Evolutionary conservation across 2,329 filamentous ascomycete species (phyloP).

Genomic region (Microthyrium microscopicum): DNA sequence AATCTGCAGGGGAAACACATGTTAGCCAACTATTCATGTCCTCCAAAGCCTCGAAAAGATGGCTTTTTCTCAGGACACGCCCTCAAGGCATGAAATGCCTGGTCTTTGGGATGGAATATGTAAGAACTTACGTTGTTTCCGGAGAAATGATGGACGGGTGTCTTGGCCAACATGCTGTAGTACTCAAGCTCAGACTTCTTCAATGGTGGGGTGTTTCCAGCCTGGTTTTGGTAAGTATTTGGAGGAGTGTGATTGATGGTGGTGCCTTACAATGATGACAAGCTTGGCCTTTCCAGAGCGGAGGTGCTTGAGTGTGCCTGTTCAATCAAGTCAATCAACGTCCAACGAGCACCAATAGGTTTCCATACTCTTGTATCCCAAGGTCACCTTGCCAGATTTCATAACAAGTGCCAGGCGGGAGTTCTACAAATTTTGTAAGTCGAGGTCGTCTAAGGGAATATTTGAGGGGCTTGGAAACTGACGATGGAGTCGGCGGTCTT

Average conservation of each 20-base stretch:
- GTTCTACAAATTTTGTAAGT: too few species aligned
- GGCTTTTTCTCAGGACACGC: slow-evolving; percentile 83
- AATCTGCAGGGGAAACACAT: slow-evolving; percentile 47
- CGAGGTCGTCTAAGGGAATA: too few species aligned
- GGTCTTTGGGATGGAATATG: slow-evolving; percentile 11
- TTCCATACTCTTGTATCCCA: slow-evolving; percentile 8
- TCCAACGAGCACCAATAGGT: slow-evolving; percentile 10
- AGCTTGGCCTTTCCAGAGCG: slow-evolving; percentile 97
- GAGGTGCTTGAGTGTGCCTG: slow-evolving; percentile 77
- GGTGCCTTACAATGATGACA: slow-evolving; percentile 53
- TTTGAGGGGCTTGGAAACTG: too few species aligned
- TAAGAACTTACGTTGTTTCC: slow-evolving; percentile 87
- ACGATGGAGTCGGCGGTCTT: slow-evolving; percentile 73
- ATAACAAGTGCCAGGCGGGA: slow-evolving; percentile 52
- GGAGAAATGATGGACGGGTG: slow-evolving; percentile 89
- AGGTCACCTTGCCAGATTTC: slow-evolving; percentile 53
- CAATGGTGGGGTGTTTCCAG: slow-evolving; percentile 92
- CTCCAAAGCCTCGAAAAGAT: slow-evolving; percentile 63
- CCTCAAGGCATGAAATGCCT: slow-evolving; percentile 22
- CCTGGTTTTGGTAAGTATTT: slow-evolving; percentile 8
- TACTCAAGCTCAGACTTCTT: slow-evolving; percentile 96
- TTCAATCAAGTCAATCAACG: slow-evolving; percentile 78
- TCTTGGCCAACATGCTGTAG: slow-evolving; percentile 87
- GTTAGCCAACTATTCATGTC: slow-evolving; percentile 47
- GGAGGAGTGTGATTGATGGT: neutral